These are phyloP conservation scores for Berberis vulgaris DNA, from an alignment of 164 flowering plant species.

Conservation along the genomic window DNA sequence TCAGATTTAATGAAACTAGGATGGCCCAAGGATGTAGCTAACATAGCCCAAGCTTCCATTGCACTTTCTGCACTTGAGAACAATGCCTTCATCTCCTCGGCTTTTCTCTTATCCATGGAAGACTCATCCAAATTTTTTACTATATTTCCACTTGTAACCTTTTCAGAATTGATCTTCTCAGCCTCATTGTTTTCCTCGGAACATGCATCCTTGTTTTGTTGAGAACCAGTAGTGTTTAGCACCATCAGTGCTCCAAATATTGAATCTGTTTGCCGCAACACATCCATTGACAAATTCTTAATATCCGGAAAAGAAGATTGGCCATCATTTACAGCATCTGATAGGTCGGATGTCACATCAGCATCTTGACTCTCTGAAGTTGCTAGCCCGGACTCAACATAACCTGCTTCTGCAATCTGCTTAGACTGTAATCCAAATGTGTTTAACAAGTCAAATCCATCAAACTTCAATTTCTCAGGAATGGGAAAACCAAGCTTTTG, in stretches of 20 bases:
- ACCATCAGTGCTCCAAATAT: conserved; percentile 47
- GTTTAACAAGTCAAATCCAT: conserved; percentile 51
- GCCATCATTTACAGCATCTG: conserved; percentile 11
- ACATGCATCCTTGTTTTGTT: conserved; percentile 33
- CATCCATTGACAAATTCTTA: conserved; percentile 59
- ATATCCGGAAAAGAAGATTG: conserved; percentile 64
- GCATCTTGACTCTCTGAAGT: conserved; percentile 30
- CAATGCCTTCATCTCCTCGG: conserved; percentile 80
- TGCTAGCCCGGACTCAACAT: conserved; percentile 91
- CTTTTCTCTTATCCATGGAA: conserved; percentile 42
- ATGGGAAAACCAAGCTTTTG: conserved; percentile 63
- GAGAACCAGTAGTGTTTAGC: conserved; percentile 48
- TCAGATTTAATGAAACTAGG: conserved; percentile 94
- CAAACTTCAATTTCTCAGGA: conserved; percentile 74
- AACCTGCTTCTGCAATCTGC: conserved; percentile 60
- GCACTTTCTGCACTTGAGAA: conserved; percentile 95
- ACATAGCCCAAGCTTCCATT: conserved; percentile 99
- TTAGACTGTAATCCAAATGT: conserved; percentile 53
- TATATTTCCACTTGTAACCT: conserved; percentile 11
- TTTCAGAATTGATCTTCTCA: conserved; percentile 15
- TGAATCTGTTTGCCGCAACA: conserved; percentile 26
- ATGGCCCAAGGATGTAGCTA: conserved; percentile 86
- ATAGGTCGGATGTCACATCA: conserved; percentile 18
- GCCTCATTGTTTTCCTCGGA: conserved; percentile 17
- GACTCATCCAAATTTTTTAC: conserved; percentile 18